A percentile compares a stretch with the other conserved stretches of the same genome.
These are phyloP conservation scores for Chytridium lagenaria DNA, from an alignment of 371 early-diverging fungal genomes.

Conservation along the genomic window DNA sequence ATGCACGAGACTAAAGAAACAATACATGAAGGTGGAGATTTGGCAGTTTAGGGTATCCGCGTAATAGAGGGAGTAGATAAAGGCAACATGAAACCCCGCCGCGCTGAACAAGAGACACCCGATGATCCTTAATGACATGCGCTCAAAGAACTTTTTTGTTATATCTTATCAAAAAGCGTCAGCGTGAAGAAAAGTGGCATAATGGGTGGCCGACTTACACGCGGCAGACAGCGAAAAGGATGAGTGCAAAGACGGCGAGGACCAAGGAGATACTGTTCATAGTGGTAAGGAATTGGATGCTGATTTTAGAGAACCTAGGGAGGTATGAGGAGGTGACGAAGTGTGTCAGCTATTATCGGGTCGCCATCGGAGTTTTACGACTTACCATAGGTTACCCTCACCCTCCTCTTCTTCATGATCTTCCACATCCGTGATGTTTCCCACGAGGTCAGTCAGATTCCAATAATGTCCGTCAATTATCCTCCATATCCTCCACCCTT, in stretches of 20 bases:
- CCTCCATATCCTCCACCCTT: too few species aligned
- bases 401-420: too few species aligned
- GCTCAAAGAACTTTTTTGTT: conserved; percentile 14
- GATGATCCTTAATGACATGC: conserved; percentile 9
- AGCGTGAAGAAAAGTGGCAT: not conserved
- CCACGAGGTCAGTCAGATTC: too few species aligned
- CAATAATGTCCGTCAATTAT: too few species aligned
- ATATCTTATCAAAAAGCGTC: not conserved
- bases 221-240: not conserved
- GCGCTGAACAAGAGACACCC: not conserved
- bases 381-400: too few species aligned
- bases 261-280: not conserved
- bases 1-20: not conserved
- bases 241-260: not conserved
- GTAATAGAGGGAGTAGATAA: conserved; percentile 17
- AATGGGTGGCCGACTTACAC: not conserved
- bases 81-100: conserved; percentile 1
- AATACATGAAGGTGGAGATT: conserved; percentile 13
- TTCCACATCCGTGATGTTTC: too few species aligned
- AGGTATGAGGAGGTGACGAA: too few species aligned
- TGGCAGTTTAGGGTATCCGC: conserved; percentile 1
- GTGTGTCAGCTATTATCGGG: too few species aligned
- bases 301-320: not conserved
- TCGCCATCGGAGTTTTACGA: too few species aligned
- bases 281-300: not conserved